Base-by-base conservation (phyloP, 768 basidiomycete genomes). In the Calocybe indica region DNA sequence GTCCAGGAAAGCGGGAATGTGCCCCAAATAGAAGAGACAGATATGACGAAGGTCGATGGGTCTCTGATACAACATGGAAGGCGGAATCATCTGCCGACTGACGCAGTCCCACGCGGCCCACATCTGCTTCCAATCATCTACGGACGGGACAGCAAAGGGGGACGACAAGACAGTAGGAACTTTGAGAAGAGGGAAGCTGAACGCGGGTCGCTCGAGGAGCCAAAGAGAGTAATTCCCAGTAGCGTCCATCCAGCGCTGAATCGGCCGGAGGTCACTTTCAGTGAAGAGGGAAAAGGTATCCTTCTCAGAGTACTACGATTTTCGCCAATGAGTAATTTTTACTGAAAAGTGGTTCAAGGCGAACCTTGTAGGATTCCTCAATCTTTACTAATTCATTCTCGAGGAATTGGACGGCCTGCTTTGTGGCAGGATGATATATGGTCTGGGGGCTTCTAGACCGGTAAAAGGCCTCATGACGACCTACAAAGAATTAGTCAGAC, bases 11-110 rank as follows among this genome's bases (percentile, higher is more conserved):
- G 89, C 76, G 1, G 92, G 92, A 40, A 97, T 92, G 62, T 98
- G 96, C 0, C 95, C 95, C 9, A 91, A 60, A 65, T 97, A 97
- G 69, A 99, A 99, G n/a, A 98, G 74, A 59, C 92, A 95, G 48
- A 95, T 92, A 63, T 98, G 94, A 30, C 96, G 78, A 40, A 98
- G 70, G 58, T 96, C 85, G 51, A 98, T 97, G 3, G 95, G 94
- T 61, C 90, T 95, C 61, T 88, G 73, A 61, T 83, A 84, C 22
- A 95, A 72, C 86, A 97, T 88, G 28, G 82, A 78, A 13, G 76
- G 69, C 0, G 92, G 85, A 46, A 97, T 92, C 92, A 97, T 95
- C 40, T 75, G 75, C 48, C 80, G 71, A 9, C 88, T 90, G 41
- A 94, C 71, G 40, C 74, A 80, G 61, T 97, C 92, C 95, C 94